phyloP scores from a whole-genome alignment of 2,329 filamentous ascomycete species.

The Colletotrichum sp. region DNA sequence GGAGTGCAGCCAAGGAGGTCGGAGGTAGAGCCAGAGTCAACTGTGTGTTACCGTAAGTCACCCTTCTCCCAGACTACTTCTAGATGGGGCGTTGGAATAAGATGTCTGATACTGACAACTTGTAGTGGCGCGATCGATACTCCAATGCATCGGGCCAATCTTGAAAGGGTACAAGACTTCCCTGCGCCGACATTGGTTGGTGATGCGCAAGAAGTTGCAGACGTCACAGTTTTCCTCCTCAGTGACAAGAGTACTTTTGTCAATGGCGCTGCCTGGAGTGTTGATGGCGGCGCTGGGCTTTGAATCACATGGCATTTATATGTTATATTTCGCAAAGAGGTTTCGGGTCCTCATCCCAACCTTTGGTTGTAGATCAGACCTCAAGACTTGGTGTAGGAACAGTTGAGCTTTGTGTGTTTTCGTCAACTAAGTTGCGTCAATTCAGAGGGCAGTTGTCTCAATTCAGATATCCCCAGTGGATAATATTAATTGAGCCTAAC shows the following conservation, averaged over 20 bases:
- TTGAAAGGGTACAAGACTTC: not conserved
- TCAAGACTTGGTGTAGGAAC: not conserved
- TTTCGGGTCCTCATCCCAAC: not conserved
- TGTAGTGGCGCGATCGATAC: constrained; percentile 10
- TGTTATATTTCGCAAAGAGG: not conserved
- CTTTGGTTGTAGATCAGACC: not conserved
- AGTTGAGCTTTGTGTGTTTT: not conserved
- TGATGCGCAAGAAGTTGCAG: not conserved
- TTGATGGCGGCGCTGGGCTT: constrained; percentile 3
- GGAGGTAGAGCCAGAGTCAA: constrained; percentile 10
- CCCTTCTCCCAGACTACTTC: not conserved
- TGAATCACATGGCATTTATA: not conserved
- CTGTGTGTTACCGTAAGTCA: not conserved
- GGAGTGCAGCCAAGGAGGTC: constrained; percentile 7
- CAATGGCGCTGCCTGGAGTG: constrained; percentile 9
- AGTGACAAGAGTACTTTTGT: constrained; percentile 1
- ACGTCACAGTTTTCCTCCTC: constrained; percentile 8
- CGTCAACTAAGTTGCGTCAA: not conserved
- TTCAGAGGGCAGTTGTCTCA: not conserved
- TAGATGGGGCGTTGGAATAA: not conserved
- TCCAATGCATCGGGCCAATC: constrained; percentile 7
- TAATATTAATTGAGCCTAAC: fast-evolving
- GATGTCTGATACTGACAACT: not conserved
- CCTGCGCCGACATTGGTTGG: constrained; percentile 6
- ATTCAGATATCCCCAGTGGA: not conserved